Base-by-base conservation (phyloP, 345 rosid genomes). In the Pseudoturritis turrita region DNA sequence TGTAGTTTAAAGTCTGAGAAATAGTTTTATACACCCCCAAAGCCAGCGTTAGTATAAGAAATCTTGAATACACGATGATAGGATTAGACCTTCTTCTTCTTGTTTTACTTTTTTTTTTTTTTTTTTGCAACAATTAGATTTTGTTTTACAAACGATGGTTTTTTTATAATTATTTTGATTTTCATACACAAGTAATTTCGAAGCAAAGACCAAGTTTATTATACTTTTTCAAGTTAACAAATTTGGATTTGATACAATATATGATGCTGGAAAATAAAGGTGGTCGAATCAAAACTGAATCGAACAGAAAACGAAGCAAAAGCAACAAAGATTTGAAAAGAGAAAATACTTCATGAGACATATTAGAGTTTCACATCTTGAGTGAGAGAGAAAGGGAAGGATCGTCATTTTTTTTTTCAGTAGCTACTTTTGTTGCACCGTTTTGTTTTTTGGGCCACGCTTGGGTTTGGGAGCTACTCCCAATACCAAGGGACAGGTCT, bases 371-470 rank as follows among this genome's bases (percentile, higher is more conserved):
- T 63, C 70, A 72, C 2, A 54, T 7, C 1, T 25, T 37, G 19
- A 74, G 45, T 7, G 55, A 66, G 2, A 74, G 66, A 59, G 57
- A 54, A 55, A 65, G 51, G 0, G 51, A 56, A 73, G 6, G 44
- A 10, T 17, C 68, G 29, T 52, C 54, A 55, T 18, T 6, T 45
- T 56, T 14, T 19, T 18, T 14, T 6, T n/a, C 36, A 26, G 0
- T 36, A 22, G 2, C 29, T 8, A 23, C 61, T 4, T 50, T 8
- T 0, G 5, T 23, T 54, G 39, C 40, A 35, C 35, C 0, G 1
- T 4, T 28, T 19, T 26, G 28, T 44, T 66, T 28, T n/a, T 33
- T 26, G 9, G 39, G 12, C 0, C 7, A 8, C 0, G 15, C 0
- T 47, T 65, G 65, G 25, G 10, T 5, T 50, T 40, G 10, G 1